A percentile compares a stretch with the other conserved stretches of the same genome.
Evolutionary conservation across 331 rosid species (phyloP).

Genomic region (Arachis monticola): DNA sequence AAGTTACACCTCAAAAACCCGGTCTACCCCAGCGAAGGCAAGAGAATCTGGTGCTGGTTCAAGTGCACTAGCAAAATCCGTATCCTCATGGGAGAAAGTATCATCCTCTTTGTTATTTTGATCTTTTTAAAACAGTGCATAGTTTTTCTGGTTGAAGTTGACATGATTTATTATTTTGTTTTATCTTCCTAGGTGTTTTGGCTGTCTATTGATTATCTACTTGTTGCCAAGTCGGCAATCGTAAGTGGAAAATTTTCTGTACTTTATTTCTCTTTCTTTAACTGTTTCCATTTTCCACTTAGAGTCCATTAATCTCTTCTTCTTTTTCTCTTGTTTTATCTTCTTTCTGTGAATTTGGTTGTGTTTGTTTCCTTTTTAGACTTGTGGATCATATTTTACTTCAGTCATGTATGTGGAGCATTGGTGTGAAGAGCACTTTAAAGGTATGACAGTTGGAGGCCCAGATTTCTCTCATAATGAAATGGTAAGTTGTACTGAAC

Average conservation of each 20-base stretch:
- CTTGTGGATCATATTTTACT: slow-evolving; percentile 87
- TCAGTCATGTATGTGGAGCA: slow-evolving; percentile 87
- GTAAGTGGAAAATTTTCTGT: slow-evolving; percentile 56
- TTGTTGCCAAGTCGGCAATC: slow-evolving; percentile 82
- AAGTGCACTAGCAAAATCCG: slow-evolving; percentile 44
- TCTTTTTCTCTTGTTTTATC: background rate
- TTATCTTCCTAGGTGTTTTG: slow-evolving; percentile 76
- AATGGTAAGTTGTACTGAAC: slow-evolving; percentile 54
- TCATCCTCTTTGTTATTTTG: slow-evolving; percentile 31
- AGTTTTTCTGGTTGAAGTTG: slow-evolving; percentile 27
- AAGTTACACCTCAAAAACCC: slow-evolving; percentile 64
- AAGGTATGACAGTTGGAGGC: slow-evolving; percentile 70
- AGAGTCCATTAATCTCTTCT: slow-evolving; percentile 16
- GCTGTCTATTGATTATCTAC: slow-evolving; percentile 85
- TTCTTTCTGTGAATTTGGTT: slow-evolving; percentile 30
- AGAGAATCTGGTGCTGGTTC: slow-evolving; percentile 51
- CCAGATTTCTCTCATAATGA: slow-evolving; percentile 86
- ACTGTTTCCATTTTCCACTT: background rate
- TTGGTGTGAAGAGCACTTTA: slow-evolving; percentile 94
- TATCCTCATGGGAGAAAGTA: slow-evolving; percentile 81
- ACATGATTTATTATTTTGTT: slow-evolving; percentile 18
- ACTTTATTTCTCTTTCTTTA: slow-evolving; percentile 11
- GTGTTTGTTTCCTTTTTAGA: slow-evolving; percentile 49
- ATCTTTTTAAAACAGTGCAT: slow-evolving; percentile 15
- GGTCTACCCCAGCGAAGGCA: slow-evolving; percentile 56